A percentile compares a stretch with the other conserved stretches of the same genome.
Conservation (phyloP, 2,329 filamentous ascomycete genomes). For the Aureobasidium sp. region DNA sequence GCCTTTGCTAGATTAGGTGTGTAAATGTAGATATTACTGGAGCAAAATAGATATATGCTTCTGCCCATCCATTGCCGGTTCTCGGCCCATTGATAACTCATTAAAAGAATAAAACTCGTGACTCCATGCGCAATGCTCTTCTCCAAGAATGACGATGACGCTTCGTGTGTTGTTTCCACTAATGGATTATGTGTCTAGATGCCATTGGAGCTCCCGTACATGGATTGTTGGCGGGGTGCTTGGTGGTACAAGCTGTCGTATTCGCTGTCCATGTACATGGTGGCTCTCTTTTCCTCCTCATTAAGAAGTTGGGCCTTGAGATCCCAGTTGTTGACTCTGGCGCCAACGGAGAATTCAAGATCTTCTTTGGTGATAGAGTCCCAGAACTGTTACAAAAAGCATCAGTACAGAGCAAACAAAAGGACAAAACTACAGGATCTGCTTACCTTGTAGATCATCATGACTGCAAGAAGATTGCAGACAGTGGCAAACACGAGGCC, state of each 20-base stretch:
- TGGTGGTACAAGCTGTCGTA: slow-evolving; percentile 56
- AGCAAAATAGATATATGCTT: not conserved
- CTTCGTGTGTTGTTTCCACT: slow-evolving; percentile 2
- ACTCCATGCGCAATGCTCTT: slow-evolving; percentile 11
- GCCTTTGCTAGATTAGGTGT: not conserved
- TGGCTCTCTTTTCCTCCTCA: slow-evolving; percentile 81
- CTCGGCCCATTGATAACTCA: not conserved
- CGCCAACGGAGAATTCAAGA: slow-evolving; percentile 97
- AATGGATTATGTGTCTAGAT: not conserved
- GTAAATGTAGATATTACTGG: not conserved
- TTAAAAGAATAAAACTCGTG: slow-evolving; percentile 13
- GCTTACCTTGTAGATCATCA: slow-evolving; percentile 98
- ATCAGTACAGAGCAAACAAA: slow-evolving; percentile 10
- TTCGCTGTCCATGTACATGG: slow-evolving; percentile 75
- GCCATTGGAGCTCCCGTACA: slow-evolving; percentile 19
- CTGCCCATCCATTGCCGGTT: not conserved
- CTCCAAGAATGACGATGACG: not conserved
- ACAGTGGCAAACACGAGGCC: slow-evolving; percentile 95
- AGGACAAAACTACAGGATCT: not conserved
- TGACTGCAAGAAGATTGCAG: slow-evolving; percentile 93
- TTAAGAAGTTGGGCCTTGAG: slow-evolving; percentile 86
- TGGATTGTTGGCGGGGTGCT: slow-evolving; percentile 27
- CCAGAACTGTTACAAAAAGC: slow-evolving; percentile 78
- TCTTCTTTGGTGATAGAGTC: slow-evolving; percentile 99
- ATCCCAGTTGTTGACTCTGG: slow-evolving; percentile 98